These are phyloP conservation scores for Triticum monococcum DNA, from an alignment of 176 grass and related monocot genomes.

Conservation along the genomic window DNA sequence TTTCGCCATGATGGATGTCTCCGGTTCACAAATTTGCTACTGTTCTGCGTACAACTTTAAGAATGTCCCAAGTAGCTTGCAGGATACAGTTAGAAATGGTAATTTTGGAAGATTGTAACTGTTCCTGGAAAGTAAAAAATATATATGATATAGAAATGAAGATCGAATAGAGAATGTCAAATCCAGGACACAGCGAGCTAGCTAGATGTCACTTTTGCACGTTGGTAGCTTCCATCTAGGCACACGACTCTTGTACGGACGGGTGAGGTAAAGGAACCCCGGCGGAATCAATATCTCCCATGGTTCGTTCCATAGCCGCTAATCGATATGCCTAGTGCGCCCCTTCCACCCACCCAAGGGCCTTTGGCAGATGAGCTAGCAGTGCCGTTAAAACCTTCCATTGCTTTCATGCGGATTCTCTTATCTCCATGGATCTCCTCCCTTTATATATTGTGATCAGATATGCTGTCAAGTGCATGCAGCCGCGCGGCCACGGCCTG, in stretches of 20 bases:
- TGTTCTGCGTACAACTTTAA: slow-evolving; percentile 24
- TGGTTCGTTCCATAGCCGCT: slow-evolving; percentile 18
- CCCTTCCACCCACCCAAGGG: slow-evolving; percentile 38
- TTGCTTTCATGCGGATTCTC: slow-evolving; percentile 38
- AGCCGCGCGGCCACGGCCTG: slow-evolving; percentile 27
- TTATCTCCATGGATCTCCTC: slow-evolving; percentile 36
- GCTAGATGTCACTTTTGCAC: slow-evolving; percentile 43
- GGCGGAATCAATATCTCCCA: slow-evolving; percentile 31
- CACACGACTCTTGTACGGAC: slow-evolving; percentile 41
- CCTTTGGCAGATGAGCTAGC: slow-evolving; percentile 22
- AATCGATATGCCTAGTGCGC: slow-evolving; percentile 16
- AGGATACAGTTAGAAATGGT: slow-evolving; percentile 19
- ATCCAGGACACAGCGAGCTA: slow-evolving; percentile 12
- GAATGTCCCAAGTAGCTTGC: background rate
- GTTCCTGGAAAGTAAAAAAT: background rate
- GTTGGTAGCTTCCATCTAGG: slow-evolving; percentile 43
- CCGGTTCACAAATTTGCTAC: background rate
- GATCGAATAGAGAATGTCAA: slow-evolving; percentile 34
- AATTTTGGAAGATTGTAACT: background rate
- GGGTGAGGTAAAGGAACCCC: slow-evolving; percentile 26
- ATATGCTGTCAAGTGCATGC: slow-evolving; percentile 36
- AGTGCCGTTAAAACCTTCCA: slow-evolving; percentile 32
- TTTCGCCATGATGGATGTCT: slow-evolving; percentile 16
- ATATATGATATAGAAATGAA: background rate
- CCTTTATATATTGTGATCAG: slow-evolving; percentile 37